These are phyloP conservation scores for Cryomyces minteri DNA, from an alignment of 495 filamentous ascomycete genomes.

Conservation along the genomic window DNA sequence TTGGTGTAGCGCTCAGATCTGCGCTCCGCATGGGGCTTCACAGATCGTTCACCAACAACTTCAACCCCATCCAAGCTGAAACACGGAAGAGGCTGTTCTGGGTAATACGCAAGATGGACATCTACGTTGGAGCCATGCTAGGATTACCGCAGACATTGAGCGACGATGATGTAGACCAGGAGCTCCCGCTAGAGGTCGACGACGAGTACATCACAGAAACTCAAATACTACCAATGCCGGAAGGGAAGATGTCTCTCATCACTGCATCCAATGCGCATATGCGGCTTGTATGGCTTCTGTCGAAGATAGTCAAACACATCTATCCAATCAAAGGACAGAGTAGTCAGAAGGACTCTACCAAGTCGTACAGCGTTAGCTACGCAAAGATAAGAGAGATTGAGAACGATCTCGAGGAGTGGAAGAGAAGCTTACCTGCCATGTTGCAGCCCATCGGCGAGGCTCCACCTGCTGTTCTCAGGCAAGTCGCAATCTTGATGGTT, in stretches of 20 bases:
- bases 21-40: conserved; percentile 78
- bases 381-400: conserved; percentile 83
- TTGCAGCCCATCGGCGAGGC: conserved; percentile 62
- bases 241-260: conserved; percentile 56
- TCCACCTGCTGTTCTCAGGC: conserved; percentile 57
- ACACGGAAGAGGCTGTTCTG: conserved; percentile 75
- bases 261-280: conserved; percentile 76
- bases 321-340: conserved; percentile 57
- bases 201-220: conserved; percentile 77
- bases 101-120: conserved; percentile 83
- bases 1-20: conserved; percentile 77
- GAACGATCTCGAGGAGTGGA: conserved; percentile 67
- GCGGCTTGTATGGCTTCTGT: conserved; percentile 52
- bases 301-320: conserved; percentile 74
- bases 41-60: conserved; percentile 52
- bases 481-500: conserved; percentile 15
- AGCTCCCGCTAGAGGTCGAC: conserved; percentile 68
- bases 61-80: conserved; percentile 74
- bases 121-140: conserved; percentile 74
- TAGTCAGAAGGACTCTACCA: conserved; percentile 7
- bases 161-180: conserved; percentile 85
- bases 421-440: conserved; percentile 53
- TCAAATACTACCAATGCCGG: conserved; percentile 52
- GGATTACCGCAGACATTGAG: conserved; percentile 72
- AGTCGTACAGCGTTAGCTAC: conserved; percentile 75